phyloP scores from a whole-genome alignment of 1,139 yeast species.

The Taphrina confusa region DNA sequence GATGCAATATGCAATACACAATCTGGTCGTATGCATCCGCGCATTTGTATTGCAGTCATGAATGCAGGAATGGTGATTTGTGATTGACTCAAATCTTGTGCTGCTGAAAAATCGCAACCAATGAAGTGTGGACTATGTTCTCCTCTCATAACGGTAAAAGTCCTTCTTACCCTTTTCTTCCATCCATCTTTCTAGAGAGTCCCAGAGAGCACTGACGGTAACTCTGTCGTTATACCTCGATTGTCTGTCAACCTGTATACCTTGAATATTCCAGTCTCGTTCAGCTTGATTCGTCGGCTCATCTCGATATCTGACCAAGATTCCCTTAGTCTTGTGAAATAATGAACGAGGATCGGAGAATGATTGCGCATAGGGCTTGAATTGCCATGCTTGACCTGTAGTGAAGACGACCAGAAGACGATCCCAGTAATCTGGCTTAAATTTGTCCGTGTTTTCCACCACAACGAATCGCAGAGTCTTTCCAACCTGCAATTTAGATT shows the following conservation, averaged over 20 bases:
- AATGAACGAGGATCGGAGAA: constrained; percentile 76
- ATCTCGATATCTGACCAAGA: constrained; percentile 70
- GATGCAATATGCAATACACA: background rate
- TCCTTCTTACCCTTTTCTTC: constrained; percentile 39
- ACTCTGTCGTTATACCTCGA: constrained; percentile 87
- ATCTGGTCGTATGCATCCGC: background rate
- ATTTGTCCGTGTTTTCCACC: constrained; percentile 83
- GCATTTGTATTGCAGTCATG: no score
- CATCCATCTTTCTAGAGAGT: constrained; percentile 50
- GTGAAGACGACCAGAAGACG: constrained; percentile 93
- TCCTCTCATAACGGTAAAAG: constrained; percentile 37
- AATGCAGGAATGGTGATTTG: no score
- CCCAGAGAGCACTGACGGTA: constrained; percentile 84
- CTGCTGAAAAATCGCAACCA: background rate
- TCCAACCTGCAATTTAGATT: constrained; percentile 56
- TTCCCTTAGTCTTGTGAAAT: constrained; percentile 84
- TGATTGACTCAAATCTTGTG: background rate
- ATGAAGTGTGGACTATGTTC: background rate
- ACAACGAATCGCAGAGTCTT: constrained; percentile 66
- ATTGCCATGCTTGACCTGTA: constrained; percentile 98
- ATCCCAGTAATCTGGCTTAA: constrained; percentile 94
- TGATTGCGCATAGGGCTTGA: constrained; percentile 65
- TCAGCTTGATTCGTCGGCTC: constrained; percentile 65
- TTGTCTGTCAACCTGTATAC: constrained; percentile 73
- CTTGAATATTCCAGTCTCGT: constrained; percentile 81